Evolutionary conservation across 1,284 basidiomycete species (phyloP).

Genomic region (Entoloma clypeatum): DNA sequence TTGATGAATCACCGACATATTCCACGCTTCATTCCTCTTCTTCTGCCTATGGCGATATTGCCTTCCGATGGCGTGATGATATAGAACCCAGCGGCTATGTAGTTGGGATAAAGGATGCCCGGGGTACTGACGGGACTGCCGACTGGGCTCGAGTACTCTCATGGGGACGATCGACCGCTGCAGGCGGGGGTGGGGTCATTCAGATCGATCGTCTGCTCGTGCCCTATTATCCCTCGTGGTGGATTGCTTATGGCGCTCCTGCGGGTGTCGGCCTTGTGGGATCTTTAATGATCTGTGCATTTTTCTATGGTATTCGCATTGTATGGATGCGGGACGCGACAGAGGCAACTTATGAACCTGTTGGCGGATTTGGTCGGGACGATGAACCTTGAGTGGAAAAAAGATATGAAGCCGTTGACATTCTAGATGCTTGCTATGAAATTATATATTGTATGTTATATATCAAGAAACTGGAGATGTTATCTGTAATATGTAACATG

Average conservation of each 20-base stretch:
- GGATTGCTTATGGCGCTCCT: slow-evolving; percentile 65
- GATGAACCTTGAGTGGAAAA: slow-evolving; percentile 35
- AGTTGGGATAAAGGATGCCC: slow-evolving; percentile 88
- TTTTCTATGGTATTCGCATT: slow-evolving; percentile 66
- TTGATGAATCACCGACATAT: slow-evolving; percentile 73
- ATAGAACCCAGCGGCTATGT: slow-evolving; percentile 46
- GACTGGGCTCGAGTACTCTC: slow-evolving; percentile 77
- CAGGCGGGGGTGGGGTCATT: slow-evolving; percentile 80
- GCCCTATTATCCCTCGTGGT: slow-evolving; percentile 87
- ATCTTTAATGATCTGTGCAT: slow-evolving; percentile 53
- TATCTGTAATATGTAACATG: no score
- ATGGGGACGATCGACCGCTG: slow-evolving; percentile 80
- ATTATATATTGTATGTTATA: no score
- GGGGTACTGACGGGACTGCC: slow-evolving; percentile 65
- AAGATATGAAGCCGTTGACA: no score
- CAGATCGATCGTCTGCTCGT: slow-evolving; percentile 80
- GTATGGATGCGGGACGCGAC: slow-evolving; percentile 70
- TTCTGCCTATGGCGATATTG: slow-evolving; percentile 75
- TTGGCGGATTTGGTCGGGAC: slow-evolving; percentile 70
- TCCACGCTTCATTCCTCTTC: slow-evolving; percentile 62
- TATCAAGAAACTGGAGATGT: no score
- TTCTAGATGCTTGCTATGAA: no score
- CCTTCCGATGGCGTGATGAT: slow-evolving; percentile 64
- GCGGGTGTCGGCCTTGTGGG: slow-evolving; percentile 54
- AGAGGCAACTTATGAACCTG: slow-evolving; percentile 81